phyloP scores from a whole-genome alignment of 1,284 basidiomycete species.

The Amylostereum areolatum region DNA sequence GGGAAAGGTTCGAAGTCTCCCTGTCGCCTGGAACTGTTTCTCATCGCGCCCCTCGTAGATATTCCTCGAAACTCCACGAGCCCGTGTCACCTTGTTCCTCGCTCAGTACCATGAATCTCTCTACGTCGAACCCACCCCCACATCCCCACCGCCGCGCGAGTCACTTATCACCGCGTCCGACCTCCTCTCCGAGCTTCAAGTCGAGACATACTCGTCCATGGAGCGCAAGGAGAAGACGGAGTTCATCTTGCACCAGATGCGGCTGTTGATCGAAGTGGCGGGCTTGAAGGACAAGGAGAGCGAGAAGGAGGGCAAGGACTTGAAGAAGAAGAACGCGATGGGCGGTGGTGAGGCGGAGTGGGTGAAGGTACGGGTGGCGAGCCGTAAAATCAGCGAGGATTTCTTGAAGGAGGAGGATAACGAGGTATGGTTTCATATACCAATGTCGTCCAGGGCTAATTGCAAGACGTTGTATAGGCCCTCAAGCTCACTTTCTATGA shows the following conservation, averaged over 20 bases:
- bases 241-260: constrained; percentile 98
- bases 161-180: constrained; percentile 82
- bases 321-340: constrained; percentile 50
- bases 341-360: constrained; percentile 80
- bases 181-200: constrained; percentile 90
- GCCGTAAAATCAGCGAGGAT: constrained; percentile 91
- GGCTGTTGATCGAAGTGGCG: constrained; percentile 72
- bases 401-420: constrained; percentile 89
- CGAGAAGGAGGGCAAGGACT: constrained; percentile 37
- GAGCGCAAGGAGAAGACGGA: constrained; percentile 97
- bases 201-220: constrained; percentile 99
- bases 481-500: constrained; percentile 96
- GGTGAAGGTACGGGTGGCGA: constrained; percentile 87
- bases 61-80: constrained; percentile 95
- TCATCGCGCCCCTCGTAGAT: constrained; percentile 52
- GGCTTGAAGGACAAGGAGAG: constrained; percentile 61
- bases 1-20: constrained; percentile 70
- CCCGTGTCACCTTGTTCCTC: constrained; percentile 85
- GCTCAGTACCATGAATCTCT: constrained; percentile 80
- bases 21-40: not conserved
- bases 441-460: constrained; percentile 1
- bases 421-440: constrained; percentile 51
- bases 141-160: constrained; percentile 47
- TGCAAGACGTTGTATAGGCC: constrained; percentile 49
- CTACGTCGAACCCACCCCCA: constrained; percentile 33